A percentile compares a stretch with the other conserved stretches of the same genome.
phyloP scores from a whole-genome alignment of 2,329 filamentous ascomycete genomes.

The Fusarium temperatum region DNA sequence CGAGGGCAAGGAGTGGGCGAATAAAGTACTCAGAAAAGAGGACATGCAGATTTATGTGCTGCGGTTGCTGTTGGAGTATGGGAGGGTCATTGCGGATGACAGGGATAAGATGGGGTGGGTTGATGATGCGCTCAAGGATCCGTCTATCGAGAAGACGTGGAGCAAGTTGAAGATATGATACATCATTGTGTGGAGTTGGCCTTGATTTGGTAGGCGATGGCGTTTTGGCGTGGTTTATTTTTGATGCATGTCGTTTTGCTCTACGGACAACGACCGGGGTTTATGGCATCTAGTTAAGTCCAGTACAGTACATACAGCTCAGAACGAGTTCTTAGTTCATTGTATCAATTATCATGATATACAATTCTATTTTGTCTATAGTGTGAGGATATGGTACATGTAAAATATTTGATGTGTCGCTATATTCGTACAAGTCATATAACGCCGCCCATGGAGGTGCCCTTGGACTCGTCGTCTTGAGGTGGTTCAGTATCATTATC shows the following conservation, averaged over 20 bases:
- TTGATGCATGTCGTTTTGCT: slow-evolving; percentile 24
- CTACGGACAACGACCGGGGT: slow-evolving; percentile 16
- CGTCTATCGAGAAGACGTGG: slow-evolving; percentile 46
- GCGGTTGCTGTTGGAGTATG: slow-evolving; percentile 71
- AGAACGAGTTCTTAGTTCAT: slow-evolving; percentile 24
- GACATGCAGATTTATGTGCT: slow-evolving; percentile 79
- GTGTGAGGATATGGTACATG: neutral
- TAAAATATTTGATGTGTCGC: neutral
- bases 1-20: slow-evolving; percentile 74
- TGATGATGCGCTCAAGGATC: slow-evolving; percentile 55
- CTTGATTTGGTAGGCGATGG: slow-evolving; percentile 33
- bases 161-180: slow-evolving; percentile 37
- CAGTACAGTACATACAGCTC: slow-evolving; percentile 24
- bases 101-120: slow-evolving; percentile 66
- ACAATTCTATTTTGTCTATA: neutral
- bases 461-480: slow-evolving; percentile 40
- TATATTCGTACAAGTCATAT: neutral
- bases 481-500: slow-evolving; percentile 32
- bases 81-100: slow-evolving; percentile 61
- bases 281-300: slow-evolving; percentile 6
- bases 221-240: slow-evolving; percentile 26
- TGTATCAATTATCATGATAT: slow-evolving; percentile 21
- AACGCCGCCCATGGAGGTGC: slow-evolving; percentile 15
- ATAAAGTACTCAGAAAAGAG: slow-evolving; percentile 72
- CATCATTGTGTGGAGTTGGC: slow-evolving; percentile 30